These are phyloP conservation scores for Chaetothyriales sp. DNA, from an alignment of 2,329 filamentous ascomycete species.

Conservation along the genomic window DNA sequence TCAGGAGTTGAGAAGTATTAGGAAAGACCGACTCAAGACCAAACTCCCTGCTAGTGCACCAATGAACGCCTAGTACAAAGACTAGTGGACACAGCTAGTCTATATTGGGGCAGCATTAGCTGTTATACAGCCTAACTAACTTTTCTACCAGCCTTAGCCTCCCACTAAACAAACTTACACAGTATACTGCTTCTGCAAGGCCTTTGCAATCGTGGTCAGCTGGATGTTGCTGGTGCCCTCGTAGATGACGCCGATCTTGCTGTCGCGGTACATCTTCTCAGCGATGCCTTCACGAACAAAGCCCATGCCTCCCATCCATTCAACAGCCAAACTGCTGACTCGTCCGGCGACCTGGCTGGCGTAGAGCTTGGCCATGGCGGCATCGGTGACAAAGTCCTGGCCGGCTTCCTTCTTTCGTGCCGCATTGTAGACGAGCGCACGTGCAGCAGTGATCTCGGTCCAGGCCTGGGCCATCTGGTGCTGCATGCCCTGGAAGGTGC, in stretches of 20 bases:
- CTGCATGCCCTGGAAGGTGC: conserved; percentile 98
- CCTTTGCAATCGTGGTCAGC: conserved; percentile 54
- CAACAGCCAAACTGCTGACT: conserved; percentile 72
- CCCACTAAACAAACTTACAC: conserved; percentile 22
- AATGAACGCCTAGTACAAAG: no score
- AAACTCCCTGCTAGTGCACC: no score
- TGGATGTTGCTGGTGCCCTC: conserved; percentile 64
- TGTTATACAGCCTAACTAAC: background rate
- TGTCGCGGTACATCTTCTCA: conserved; percentile 95
- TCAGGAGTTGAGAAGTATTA: no score
- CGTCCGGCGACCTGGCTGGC: conserved; percentile 81
- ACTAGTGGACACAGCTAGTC: no score
- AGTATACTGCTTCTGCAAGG: conserved; percentile 55
- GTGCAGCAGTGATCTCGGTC: conserved; percentile 80
- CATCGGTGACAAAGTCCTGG: conserved; percentile 85
- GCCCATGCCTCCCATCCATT: conserved; percentile 99
- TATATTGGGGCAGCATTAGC: background rate
- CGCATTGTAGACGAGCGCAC: conserved; percentile 88
- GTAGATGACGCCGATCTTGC: conserved; percentile 97
- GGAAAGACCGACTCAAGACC: no score
- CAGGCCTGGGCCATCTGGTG: conserved; percentile 95
- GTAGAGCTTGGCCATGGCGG: conserved; percentile 96
- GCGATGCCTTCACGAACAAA: conserved; percentile 92
- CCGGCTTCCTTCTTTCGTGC: conserved; percentile 96
- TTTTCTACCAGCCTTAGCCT: background rate